Evolutionary conservation across 2,329 filamentous ascomycete species (phyloP), one percentile per base, ranked within the genome.

Genomic region (Trichoderma simmonsii): DNA sequence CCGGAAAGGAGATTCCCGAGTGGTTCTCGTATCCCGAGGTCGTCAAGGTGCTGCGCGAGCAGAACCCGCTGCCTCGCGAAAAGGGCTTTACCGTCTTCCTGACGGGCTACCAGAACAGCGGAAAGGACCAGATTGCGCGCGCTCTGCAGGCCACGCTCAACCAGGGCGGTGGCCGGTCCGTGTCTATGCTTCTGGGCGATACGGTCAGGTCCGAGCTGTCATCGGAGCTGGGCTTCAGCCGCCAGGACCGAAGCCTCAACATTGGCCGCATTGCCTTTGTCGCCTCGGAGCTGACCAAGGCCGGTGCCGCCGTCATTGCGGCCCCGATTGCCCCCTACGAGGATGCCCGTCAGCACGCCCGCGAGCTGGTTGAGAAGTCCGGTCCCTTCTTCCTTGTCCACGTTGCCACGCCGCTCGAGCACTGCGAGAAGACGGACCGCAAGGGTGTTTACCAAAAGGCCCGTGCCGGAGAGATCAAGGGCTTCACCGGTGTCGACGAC

Each of bases 21-120:
- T 99, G 96, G 96, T 99, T 99, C 89, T 98, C 96, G 36, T 99
- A 99, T 87, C 95, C 96, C 74, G 96, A 99, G 86, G 96, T 99
- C 77, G 96, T 99, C 84, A 91, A 91, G 83, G 96, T 98, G 64
- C 92, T 99, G 74, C 92, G 96, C 79, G 95, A 99, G 86, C 97
- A 95, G 77, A 96, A 98, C 87, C 96, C 95, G 64, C 90, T 97
- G 66, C 93, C 96, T 76, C 91, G 90, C 78, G 89, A 92, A 80
- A 97, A 99, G 87, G 96, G 96, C 75, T 99, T 99, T 89, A 98
- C 96, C 75, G 89, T 99, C 83, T 98, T 99, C 91, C 88, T 99
- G 76, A 98, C 96, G 3, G 96, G 96, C 73, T 98, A 96, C 88
- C 92, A 93, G 82, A 99, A 98, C 90, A 93, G 90, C 73, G 96